phyloP scores from a whole-genome alignment of 345 rosid species.

The Populus euphratica region DNA sequence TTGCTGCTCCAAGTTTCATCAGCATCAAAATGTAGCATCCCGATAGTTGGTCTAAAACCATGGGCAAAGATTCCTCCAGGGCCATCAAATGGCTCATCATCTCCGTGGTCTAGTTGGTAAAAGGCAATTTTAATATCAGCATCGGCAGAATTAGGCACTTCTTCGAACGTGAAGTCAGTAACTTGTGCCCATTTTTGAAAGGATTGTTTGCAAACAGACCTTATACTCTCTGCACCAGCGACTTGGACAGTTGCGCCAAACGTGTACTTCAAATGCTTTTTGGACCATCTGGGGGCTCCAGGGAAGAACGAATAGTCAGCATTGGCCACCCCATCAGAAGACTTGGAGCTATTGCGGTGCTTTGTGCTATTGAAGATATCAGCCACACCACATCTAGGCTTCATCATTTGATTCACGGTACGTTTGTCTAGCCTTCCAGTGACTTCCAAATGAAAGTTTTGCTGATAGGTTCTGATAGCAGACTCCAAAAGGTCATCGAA shows the following conservation, averaged over 20 bases:
- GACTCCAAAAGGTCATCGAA: neutral
- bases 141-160: neutral
- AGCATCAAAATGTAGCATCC: conserved; percentile 23
- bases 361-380: neutral
- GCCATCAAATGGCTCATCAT: conserved; percentile 18
- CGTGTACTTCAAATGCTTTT: conserved; percentile 7
- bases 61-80: conserved; percentile 13
- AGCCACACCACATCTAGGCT: neutral
- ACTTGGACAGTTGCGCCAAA: conserved; percentile 4
- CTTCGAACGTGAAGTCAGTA: neutral
- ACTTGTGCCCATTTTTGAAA: conserved; percentile 10
- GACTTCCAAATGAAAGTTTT: neutral
- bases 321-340: too few species aligned
- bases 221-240: neutral
- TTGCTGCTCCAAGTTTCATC: conserved; percentile 22
- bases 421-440: neutral
- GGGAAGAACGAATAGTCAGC: conserved; percentile 7
- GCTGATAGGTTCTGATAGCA: neutral
- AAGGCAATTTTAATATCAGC: conserved; percentile 20
- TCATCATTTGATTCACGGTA: neutral
- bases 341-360: neutral
- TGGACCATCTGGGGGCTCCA: conserved; percentile 3
- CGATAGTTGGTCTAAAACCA: conserved; percentile 9
- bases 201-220: neutral
- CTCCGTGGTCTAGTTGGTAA: conserved; percentile 18